A percentile compares a stretch with the other conserved stretches of the same genome.
Evolutionary conservation across 257 asterid genomes (phyloP).

Genomic region (Lavandula angustifolia): DNA sequence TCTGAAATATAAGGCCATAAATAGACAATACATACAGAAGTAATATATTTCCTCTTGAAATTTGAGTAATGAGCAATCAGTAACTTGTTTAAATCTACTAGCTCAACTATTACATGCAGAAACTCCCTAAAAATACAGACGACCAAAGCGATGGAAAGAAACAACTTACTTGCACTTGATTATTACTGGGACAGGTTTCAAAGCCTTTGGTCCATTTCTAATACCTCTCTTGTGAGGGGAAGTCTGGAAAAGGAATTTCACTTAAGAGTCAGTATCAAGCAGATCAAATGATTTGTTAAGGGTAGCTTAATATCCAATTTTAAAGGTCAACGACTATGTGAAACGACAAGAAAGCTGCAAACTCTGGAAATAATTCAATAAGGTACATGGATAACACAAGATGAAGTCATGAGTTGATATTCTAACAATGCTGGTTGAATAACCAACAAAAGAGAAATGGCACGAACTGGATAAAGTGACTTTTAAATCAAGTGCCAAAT

Average conservation of each 20-base stretch:
- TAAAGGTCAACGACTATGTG: background rate
- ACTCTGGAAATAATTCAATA: background rate
- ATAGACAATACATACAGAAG: background rate
- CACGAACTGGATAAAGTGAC: background rate
- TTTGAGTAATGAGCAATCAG: background rate
- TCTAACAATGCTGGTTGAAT: background rate
- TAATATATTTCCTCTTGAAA: background rate
- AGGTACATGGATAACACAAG: background rate
- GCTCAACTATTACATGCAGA: background rate
- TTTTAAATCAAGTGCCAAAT: background rate
- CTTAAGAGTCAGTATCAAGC: slow-evolving; percentile 14
- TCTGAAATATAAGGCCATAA: background rate
- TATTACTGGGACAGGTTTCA: slow-evolving; percentile 94
- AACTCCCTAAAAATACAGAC: background rate
- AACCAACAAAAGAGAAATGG: background rate
- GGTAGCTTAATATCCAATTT: background rate
- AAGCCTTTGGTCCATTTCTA: slow-evolving; percentile 96
- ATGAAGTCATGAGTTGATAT: background rate
- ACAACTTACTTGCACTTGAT: slow-evolving; percentile 85
- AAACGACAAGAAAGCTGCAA: background rate
- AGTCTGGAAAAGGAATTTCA: slow-evolving; percentile 51
- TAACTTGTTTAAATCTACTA: background rate
- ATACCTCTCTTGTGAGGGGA: slow-evolving; percentile 86
- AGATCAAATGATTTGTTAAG: background rate
- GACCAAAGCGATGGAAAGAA: slow-evolving; percentile 21